Evolutionary conservation across 805 yeast genomes (phyloP).

Genomic region (Cyberlindnera mycetangii): DNA sequence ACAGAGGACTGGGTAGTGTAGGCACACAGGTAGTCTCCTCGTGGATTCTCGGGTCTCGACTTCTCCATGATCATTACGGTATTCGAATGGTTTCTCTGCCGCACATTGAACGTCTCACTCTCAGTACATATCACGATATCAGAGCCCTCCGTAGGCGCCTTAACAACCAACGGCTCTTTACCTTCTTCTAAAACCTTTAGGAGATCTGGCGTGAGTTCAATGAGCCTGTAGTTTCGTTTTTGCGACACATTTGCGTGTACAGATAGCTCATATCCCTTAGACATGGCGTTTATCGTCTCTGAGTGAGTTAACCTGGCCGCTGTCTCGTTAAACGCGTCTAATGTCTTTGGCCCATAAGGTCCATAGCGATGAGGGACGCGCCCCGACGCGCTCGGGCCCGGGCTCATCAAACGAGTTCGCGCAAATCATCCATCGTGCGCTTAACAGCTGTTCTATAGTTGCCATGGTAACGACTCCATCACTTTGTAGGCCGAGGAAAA

Average conservation of each 20-base stretch:
- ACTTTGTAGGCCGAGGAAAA: not conserved
- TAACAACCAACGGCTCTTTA: conserved; percentile 26
- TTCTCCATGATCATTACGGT: conserved; percentile 55
- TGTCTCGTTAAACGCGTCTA: no score
- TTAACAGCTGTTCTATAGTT: conserved; percentile 1
- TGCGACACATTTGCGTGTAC: conserved; percentile 27
- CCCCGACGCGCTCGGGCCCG: not conserved
- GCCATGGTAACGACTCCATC: conserved; percentile 1
- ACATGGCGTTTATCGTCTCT: no score
- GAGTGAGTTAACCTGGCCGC: no score
- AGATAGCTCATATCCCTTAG: conserved; percentile 1
- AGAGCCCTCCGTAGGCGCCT: conserved; percentile 30
- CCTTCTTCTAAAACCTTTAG: conserved; percentile 34
- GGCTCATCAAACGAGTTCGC: conserved; percentile 1
- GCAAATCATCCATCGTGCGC: no score
- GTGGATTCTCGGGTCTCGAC: conserved; percentile 24
- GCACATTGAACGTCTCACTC: conserved; percentile 55
- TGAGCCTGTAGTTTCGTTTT: conserved; percentile 39
- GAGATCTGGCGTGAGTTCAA: conserved; percentile 53
- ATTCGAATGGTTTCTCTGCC: conserved; percentile 86
- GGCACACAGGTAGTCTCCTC: conserved; percentile 30
- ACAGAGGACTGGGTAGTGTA: conserved; percentile 34
- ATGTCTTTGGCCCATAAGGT: no score
- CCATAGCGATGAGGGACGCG: no score
- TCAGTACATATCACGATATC: conserved; percentile 62